Base-by-base conservation (phyloP, 768 basidiomycete genomes). In the Chlorophyllum brunneum region DNA sequence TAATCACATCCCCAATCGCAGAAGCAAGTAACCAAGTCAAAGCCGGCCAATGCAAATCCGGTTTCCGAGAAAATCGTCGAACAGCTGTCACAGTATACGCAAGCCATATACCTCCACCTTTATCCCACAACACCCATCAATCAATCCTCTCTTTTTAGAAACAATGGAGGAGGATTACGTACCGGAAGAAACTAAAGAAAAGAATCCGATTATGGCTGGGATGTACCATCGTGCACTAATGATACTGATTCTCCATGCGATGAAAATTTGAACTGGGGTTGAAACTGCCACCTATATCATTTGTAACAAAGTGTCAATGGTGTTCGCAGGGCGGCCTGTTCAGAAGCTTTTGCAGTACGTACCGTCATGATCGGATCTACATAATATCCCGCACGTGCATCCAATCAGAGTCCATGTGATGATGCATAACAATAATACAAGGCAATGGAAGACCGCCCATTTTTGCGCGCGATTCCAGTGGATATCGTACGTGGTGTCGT, bases 21-120 rank as follows among this genome's bases (percentile, higher is more conserved):
- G 77, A 70, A 0, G 72, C 60, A 15, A 70, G 58, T 26, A 82
- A 71, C 79, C 80, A 82, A 1, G 65, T 51, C 16, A 73, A 62
- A 1, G 70, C 69, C 0, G 71, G 62, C 24, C 48, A 55, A 42
- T 70, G 67, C 2, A 70, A 60, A 42, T 63, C 47, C 13, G 64
- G 65, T 54, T 71, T 69, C 44, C 54, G 48, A 2, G 45, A 26
- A 51, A 70, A 71, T 7, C 59, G 39, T 29, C 58, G 63, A 51
- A 70, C 41, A 11, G 59, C 43, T 5, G 54, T 45, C 22, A 71
- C 54, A 40, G 51, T 67, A 36, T 59, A 48, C 3, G 67, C 61
- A 1, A 67, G 64, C 61, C 65, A 70, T 2, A 69, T 58, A 8
- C 67, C 71, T 10, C 69, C 70, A 30, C 57, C 71, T 73, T 5